Conservation (phyloP, 176 grass and related monocot species). For the Aegilops bicornis region DNA sequence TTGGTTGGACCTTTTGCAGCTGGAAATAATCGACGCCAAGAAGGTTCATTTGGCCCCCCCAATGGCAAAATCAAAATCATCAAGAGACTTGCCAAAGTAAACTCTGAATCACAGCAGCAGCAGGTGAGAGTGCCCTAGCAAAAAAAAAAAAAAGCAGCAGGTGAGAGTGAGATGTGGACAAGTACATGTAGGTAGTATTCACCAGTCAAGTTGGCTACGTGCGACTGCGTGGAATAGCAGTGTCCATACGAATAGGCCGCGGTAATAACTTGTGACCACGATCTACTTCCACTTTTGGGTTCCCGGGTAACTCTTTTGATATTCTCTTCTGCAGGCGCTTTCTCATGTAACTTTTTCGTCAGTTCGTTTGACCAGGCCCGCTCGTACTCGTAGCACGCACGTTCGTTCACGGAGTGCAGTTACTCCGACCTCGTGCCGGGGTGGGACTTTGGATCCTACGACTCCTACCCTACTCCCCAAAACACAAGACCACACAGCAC, state of each 20-base stretch:
- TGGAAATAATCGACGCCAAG: background rate
- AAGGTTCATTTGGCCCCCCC: background rate
- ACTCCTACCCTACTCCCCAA: constrained; percentile 29
- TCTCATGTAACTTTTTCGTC: background rate
- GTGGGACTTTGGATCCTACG: background rate
- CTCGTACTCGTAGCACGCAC: too few relatives aligned
- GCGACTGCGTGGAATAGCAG: too few relatives aligned
- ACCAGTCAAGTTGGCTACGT: too few relatives aligned
- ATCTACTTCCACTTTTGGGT: background rate
- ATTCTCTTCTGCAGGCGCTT: background rate
- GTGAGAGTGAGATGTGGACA: too few relatives aligned
- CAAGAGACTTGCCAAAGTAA: background rate
- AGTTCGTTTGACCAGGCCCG: background rate
- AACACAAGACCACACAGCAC: background rate
- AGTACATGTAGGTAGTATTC: too few relatives aligned
- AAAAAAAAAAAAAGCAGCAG: too few relatives aligned
- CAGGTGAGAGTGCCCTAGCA: too few relatives aligned
- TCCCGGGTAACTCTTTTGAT: background rate
- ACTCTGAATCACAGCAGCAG: background rate
- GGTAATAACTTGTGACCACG: background rate
- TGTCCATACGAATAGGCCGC: too few relatives aligned
- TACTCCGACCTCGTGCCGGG: background rate
- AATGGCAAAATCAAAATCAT: background rate
- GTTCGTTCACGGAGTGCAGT: background rate
- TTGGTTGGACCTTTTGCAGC: background rate